Evolutionary conservation across 306 rosid genomes (phyloP), one percentile per base, ranked within the genome.

Genomic region (Hippophae tibetana): DNA sequence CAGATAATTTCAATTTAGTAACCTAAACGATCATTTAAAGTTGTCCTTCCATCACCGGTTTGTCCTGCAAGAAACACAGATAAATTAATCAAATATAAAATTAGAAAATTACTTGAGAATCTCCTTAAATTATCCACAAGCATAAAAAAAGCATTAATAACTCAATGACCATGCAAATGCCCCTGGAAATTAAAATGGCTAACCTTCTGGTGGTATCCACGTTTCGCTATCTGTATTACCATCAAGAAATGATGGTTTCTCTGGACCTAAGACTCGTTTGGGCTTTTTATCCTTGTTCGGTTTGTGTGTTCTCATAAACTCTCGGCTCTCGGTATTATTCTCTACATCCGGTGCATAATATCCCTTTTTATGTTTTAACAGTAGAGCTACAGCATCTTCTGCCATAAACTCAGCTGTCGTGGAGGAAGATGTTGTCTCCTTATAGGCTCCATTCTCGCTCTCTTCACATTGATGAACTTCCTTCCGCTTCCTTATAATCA

Each of bases 201-300:
- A 71, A 85, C 98, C 98, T 83, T 81, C 56, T 14, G 98, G 98
- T 38, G 98, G 98, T 52, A 87, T 84, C 98, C 98, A 92, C 13
- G 96, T 5, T 44, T 86, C 87, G 64, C 47, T 47, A 63, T 82
- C 87, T 3, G 78, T 62, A 60, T 73, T 74, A 13, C 53, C 51
- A 25, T 66, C 68, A 52, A 90, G 89, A 78, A 85, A 92, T 1
- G 89, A 66, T 23, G 98, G 98, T 65, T 82, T 92, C 81, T 83
- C 89, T 3, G 96, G 98, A 50, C 98, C 95, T 42, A 92, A 84
- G 42, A 85, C 86, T 72, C 85, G 74, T 72, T 73, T 85, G 63
- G 88, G 71, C 68, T 81, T 81, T 54, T 52, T 83, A 57, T 80
- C 72, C 68, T 66, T 77, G 53, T 43, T 57, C 3, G 43, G 56